Evolutionary conservation across 2,329 filamentous ascomycete species (phyloP).

Genomic region (Nigrospora oryzae): DNA sequence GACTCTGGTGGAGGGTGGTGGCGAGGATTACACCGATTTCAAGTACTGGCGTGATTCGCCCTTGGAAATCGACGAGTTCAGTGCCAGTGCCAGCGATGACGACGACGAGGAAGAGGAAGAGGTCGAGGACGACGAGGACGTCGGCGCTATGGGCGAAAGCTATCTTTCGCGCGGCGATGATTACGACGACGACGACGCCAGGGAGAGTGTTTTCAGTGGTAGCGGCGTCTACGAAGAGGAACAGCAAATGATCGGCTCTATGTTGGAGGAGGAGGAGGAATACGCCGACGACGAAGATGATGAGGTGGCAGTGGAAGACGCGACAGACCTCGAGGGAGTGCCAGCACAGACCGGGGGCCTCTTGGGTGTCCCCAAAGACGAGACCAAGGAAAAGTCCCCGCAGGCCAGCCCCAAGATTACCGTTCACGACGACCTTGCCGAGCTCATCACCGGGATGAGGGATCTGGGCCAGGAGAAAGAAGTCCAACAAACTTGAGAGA

Average conservation of each 20-base stretch:
- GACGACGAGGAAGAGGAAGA: conserved; percentile 29
- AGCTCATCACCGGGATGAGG: conserved; percentile 52
- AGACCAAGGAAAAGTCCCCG: conserved; percentile 3
- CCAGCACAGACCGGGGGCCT: conserved; percentile 4
- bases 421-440: conserved; percentile 41
- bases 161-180: conserved; percentile 28
- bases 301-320: conserved; percentile 30
- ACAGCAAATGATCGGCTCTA: conserved; percentile 29
- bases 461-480: conserved; percentile 39
- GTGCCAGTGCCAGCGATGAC: conserved; percentile 56
- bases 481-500: conserved; percentile 9
- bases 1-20: conserved; percentile 77
- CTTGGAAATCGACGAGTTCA: conserved; percentile 81
- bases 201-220: conserved; percentile 32
- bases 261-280: conserved; percentile 27
- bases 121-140: conserved; percentile 31
- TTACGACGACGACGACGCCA: conserved; percentile 26
- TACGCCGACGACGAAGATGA: conserved; percentile 21
- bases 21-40: conserved; percentile 95
- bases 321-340: conserved; percentile 16
- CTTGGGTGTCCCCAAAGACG: not conserved
- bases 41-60: conserved; percentile 88
- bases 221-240: conserved; percentile 35
- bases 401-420: conserved; percentile 9
- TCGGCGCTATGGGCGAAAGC: conserved; percentile 34